Base-by-base conservation (phyloP, 768 basidiomycete species). In the Boletus tomentosulus region DNA sequence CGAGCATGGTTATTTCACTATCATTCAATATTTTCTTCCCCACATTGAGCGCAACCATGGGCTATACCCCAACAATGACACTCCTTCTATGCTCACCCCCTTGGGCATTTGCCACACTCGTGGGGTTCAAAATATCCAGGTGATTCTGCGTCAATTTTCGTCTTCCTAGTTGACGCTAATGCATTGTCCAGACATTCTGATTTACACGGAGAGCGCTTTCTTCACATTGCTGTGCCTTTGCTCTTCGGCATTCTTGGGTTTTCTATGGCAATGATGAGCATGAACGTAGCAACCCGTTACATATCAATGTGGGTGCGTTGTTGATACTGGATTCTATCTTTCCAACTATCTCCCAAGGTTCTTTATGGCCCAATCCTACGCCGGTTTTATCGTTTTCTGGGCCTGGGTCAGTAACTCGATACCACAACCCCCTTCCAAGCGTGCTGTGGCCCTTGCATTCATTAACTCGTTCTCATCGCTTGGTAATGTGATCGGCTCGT, bases 401-500 rank as follows among this genome's bases (percentile, higher is more conserved):
- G 71, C 78, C 6, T 79, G 78, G 82, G 72, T 79, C 49, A 76
- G 76, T 48, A 80, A 77, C 56, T 76, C 77, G 15, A 75, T 96
- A 71, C 82, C 90, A 27, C 81, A 82, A n/a, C 85, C 92, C 25
- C 78, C 90, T 5, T 83, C 86, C n/a, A 95, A 94, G 70, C 84
- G 92, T 5, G 88, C 92, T 3, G 86, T 93, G n/a, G 86, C 86
- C 12, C 76, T 96, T 46, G 92, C 91, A 2, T 71, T 89, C 56
- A 81, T 93, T 62, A 92, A 94, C 67, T 82, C 85, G 39, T 82
- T 91, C 63, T 86, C 86, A 9, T 85, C 90, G 63, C 76, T 90
- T 3, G 93, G 93, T 1, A 95, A 95, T 71, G 77, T 96, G 39
- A 73, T 84, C 41, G 92, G 92, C 57, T 85, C 90, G 75, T 94